Percentiles rank a stretch among this genome's conserved stretches.
Conservation (phyloP, 2,329 filamentous ascomycete genomes). For the Pyrenochaeta sp. region DNA sequence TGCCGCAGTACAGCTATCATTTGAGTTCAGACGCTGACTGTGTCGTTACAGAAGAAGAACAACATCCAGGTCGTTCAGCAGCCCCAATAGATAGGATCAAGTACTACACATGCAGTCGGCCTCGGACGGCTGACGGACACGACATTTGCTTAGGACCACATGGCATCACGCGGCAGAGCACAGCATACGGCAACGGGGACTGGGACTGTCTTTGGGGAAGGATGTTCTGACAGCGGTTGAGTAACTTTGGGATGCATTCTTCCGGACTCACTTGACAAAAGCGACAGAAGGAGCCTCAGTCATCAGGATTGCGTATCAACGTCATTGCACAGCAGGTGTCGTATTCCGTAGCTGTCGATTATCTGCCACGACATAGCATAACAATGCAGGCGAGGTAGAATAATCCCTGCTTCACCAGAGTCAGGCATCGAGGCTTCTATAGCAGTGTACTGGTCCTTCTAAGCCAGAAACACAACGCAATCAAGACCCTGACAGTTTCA, state of each 20-base stretch:
- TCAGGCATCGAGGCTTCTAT: neutral
- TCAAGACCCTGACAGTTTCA: conserved; percentile 1
- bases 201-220: too few species aligned
- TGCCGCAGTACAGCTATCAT: neutral
- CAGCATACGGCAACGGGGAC: too few species aligned
- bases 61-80: conserved; percentile 87
- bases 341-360: neutral
- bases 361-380: neutral
- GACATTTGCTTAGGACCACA: conserved; percentile 20
- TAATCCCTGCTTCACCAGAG: neutral
- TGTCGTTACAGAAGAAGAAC: conserved; percentile 76
- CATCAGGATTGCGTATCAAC: neutral
- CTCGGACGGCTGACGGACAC: conserved; percentile 22
- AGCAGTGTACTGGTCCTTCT: conserved; percentile 3
- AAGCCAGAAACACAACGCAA: conserved; percentile 5
- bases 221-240: too few species aligned
- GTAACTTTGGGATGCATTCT: neutral
- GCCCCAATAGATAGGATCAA: conserved; percentile 47
- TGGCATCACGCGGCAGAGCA: conserved; percentile 20
- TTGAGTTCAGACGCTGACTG: conserved; percentile 15
- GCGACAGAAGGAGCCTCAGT: neutral
- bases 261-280: neutral
- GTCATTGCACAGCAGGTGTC: conserved; percentile 1
- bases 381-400: neutral
- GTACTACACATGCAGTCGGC: conserved; percentile 14